Percentiles rank a stretch among this genome's conserved stretches.
Conservation (phyloP, 1,139 yeast species). For the Diutina mesorugosa region DNA sequence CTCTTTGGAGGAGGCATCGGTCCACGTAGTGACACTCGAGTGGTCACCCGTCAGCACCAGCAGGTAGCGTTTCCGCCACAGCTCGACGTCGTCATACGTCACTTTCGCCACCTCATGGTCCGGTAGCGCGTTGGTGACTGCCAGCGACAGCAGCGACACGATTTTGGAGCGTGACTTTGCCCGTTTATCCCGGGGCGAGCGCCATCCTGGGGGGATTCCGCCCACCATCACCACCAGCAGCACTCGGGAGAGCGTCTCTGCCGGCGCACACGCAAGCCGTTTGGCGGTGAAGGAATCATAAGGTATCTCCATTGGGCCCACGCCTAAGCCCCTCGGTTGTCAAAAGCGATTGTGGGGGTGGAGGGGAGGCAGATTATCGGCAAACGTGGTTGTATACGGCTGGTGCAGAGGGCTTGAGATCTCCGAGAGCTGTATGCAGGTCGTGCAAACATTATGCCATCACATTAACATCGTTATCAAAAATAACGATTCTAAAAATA, state of each 20-base stretch:
- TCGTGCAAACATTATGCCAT: background rate
- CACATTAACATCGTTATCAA: too few species aligned
- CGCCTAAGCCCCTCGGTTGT: background rate
- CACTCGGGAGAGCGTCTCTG: slow-evolving; percentile 34
- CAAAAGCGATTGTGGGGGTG: background rate
- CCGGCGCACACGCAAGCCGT: slow-evolving; percentile 41
- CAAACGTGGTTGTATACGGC: background rate
- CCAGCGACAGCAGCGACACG: background rate
- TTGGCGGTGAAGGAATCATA: slow-evolving; percentile 50
- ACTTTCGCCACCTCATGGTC: background rate
- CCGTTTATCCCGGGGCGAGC: too few species aligned
- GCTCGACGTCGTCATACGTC: background rate
- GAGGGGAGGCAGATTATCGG: background rate
- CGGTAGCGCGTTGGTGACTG: background rate
- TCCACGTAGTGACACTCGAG: background rate
- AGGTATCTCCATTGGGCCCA: background rate
- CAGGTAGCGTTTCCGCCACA: background rate
- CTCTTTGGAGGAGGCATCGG: background rate
- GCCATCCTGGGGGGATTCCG: slow-evolving; percentile 53
- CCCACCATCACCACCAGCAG: slow-evolving; percentile 50
- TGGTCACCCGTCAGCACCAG: background rate
- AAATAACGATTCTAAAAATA: too few species aligned
- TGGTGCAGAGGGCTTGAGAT: background rate
- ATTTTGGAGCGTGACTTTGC: background rate
- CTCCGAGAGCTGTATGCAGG: background rate